These are phyloP conservation scores for Aspergillus phoenicis DNA, from an alignment of 2,329 filamentous ascomycete species.

Conservation along the genomic window DNA sequence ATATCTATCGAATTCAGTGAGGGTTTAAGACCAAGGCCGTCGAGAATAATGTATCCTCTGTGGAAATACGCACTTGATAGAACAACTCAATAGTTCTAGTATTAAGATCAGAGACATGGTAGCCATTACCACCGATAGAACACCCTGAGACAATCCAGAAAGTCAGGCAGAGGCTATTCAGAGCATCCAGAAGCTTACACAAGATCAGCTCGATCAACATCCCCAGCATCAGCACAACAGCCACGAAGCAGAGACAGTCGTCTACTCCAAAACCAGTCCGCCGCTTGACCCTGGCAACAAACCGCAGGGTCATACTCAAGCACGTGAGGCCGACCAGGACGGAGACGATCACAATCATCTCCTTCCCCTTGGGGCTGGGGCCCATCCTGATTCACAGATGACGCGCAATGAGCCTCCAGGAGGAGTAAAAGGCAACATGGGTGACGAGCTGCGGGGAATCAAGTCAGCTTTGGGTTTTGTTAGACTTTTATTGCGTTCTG, in stretches of 20 bases:
- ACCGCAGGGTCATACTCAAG: neutral
- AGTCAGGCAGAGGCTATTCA: neutral
- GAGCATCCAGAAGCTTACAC: neutral
- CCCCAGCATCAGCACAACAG: neutral
- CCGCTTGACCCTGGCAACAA: neutral
- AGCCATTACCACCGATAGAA: neutral
- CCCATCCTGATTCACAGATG: neutral
- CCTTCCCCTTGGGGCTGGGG: neutral
- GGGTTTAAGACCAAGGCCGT: neutral
- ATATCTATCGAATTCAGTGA: neutral
- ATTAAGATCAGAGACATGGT: neutral
- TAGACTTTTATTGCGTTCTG: neutral
- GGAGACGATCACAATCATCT: neutral
- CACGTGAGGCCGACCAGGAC: neutral
- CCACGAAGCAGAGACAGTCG: neutral
- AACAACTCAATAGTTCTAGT: neutral
- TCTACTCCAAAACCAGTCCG: neutral
- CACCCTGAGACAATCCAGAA: neutral
- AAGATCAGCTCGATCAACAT: neutral
- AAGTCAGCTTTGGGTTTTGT: neutral
- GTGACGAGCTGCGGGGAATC: neutral
- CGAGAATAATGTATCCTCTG: neutral
- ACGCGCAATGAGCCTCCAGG: neutral
- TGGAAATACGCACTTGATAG: neutral
- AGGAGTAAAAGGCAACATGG: neutral